phyloP scores from a whole-genome alignment of 2,329 filamentous ascomycete species.

The Zarea fungicola region DNA sequence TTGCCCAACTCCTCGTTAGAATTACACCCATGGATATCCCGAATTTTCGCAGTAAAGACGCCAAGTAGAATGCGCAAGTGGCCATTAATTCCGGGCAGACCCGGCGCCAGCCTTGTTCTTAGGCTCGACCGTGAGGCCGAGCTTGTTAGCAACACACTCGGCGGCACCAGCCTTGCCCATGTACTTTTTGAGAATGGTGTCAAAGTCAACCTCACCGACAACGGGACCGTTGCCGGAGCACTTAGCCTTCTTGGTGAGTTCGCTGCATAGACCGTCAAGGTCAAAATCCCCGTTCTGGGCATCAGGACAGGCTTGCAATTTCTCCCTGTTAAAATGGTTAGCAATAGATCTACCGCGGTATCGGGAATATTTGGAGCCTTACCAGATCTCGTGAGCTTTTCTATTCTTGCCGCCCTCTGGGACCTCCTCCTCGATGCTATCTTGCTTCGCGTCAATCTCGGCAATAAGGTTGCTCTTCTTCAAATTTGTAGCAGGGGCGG shows the following conservation, averaged over 20 bases:
- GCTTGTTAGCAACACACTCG: slow-evolving; percentile 34
- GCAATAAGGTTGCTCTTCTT: slow-evolving; percentile 67
- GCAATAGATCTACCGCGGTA: slow-evolving; percentile 19
- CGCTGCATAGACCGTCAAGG: slow-evolving; percentile 85
- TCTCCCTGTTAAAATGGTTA: slow-evolving; percentile 65
- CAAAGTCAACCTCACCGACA: slow-evolving; percentile 83
- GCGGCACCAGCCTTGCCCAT: slow-evolving; percentile 40
- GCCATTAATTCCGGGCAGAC: no score
- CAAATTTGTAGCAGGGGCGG: slow-evolving; percentile 40
- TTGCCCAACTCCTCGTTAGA: slow-evolving; percentile 11
- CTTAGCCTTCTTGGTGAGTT: slow-evolving; percentile 91
- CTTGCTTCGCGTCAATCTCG: slow-evolving; percentile 70
- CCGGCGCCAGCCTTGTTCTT: slow-evolving; percentile 15
- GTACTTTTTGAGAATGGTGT: slow-evolving; percentile 66
- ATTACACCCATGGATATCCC: slow-evolving; percentile 1
- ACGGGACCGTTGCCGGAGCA: slow-evolving; percentile 89
- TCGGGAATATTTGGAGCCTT: not conserved
- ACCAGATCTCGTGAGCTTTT: slow-evolving; percentile 10
- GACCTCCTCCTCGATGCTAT: slow-evolving; percentile 64
- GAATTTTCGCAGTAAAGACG: no score
- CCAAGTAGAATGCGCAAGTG: no score
- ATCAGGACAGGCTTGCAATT: slow-evolving; percentile 77
- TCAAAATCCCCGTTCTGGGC: slow-evolving; percentile 90
- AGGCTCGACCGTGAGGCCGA: slow-evolving; percentile 53
- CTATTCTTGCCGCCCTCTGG: not conserved